These are phyloP conservation scores for Spergularia marina DNA, from an alignment of 148 eudicot genomes.

Conservation along the genomic window DNA sequence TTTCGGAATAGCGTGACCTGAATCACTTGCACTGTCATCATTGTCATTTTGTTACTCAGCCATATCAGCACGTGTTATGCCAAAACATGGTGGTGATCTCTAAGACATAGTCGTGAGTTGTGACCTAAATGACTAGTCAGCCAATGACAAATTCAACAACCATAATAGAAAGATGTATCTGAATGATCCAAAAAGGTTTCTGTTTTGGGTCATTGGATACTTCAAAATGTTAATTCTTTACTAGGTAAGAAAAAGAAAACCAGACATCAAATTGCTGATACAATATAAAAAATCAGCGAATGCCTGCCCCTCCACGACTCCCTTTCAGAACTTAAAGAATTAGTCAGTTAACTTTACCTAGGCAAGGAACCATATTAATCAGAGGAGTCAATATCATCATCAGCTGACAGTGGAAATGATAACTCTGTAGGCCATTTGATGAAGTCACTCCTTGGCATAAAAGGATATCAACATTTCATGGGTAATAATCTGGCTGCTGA, in stretches of 20 bases:
- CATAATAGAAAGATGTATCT: too few species aligned
- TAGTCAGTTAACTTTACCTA: conserved; percentile 38
- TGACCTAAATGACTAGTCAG: too few species aligned
- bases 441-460: conserved; percentile 90
- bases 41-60: too few species aligned
- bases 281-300: neutral
- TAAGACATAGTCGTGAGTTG: too few species aligned
- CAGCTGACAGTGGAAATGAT: conserved; percentile 65
- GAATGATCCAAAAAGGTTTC: too few species aligned
- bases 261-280: too few species aligned
- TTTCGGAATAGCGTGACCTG: too few species aligned
- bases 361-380: conserved; percentile 60
- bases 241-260: neutral
- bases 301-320: neutral
- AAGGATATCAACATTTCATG: conserved; percentile 78
- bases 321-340: neutral
- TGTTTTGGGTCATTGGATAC: neutral
- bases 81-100: too few species aligned
- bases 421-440: conserved; percentile 92
- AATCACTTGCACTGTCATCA: too few species aligned
- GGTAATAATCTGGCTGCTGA: conserved; percentile 74
- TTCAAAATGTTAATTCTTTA: neutral
- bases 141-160: too few species aligned
- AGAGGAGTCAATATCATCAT: conserved; percentile 40
- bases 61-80: too few species aligned